These are phyloP conservation scores for Daldinia decipiens DNA, from an alignment of 495 filamentous ascomycete genomes.

Conservation along the genomic window DNA sequence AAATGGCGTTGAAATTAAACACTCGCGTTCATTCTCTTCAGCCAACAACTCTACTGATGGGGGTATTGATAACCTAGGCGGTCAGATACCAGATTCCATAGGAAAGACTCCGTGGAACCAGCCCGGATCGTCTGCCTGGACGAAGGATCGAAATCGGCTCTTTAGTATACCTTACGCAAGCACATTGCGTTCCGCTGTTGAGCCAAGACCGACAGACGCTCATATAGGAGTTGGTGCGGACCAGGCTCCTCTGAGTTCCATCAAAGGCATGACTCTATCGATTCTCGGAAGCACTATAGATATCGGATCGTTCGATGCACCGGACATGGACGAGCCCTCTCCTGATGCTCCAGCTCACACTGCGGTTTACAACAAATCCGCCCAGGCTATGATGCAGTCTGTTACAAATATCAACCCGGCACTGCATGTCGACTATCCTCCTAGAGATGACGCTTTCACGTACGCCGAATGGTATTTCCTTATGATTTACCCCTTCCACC, in stretches of 20 bases:
- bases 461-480: conserved; percentile 79
- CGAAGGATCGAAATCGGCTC: conserved; percentile 48
- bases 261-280: conserved; percentile 76
- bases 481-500: conserved; percentile 75
- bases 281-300: conserved; percentile 82
- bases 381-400: conserved; percentile 71
- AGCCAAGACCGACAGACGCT: conserved; percentile 66
- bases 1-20: conserved; percentile 53
- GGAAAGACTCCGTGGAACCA: conserved; percentile 55
- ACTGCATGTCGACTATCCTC: conserved; percentile 66
- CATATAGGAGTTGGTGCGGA: conserved; percentile 77
- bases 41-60: conserved; percentile 45
- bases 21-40: conserved; percentile 48
- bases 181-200: conserved; percentile 37
- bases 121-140: conserved; percentile 61
- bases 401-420: conserved; percentile 67
- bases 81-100: conserved; percentile 45
- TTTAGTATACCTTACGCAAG: conserved; percentile 42
- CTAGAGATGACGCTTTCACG: conserved; percentile 64
- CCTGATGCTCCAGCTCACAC: conserved; percentile 53
- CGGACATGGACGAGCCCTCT: conserved; percentile 69
- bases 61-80: conserved; percentile 43
- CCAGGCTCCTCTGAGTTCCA: conserved; percentile 73
- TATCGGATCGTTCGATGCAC: conserved; percentile 73
- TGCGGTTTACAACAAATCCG: conserved; percentile 72